Evolutionary conservation across 2,329 filamentous ascomycete species (phyloP), one percentile per base, ranked within the genome.

Genomic region (Fusarium scirpi): DNA sequence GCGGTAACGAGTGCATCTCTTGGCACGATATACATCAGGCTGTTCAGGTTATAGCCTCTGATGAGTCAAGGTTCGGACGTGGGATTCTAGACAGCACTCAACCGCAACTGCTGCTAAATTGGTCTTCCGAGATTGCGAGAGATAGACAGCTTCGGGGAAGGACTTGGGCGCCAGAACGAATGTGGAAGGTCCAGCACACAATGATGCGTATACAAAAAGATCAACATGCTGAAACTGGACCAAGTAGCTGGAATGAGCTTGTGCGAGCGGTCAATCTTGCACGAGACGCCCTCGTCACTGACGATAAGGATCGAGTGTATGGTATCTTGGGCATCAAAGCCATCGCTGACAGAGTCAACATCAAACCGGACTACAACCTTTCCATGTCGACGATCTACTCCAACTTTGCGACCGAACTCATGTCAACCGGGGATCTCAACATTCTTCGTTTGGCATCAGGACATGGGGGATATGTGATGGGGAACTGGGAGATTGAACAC

Each of bases 221-320:
- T 6, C 43, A 64, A 0, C 3, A 15, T 3, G 2, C 5, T 10
- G 32, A 18, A 18, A 5, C 2, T 10, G 9, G n/a, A 0, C n/a
- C 6, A 25, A 30, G 11, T 5, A 6, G 34, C 3, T 64, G 61
- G 61, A 25, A 15, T 4, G 11, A 13, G 3, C 45, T 62, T 4
- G 30, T 27, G 1, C 22, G 13, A 8, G 61, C 44, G 8, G 18
- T 64, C 6, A 48, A 8, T 3, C 43, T 64, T 3, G 48, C 15
- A 2, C 34, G 49, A 12, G 48, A 55, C n/a, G 25, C 61, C 2
- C 10, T 13, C 2, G 40, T 65, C 2, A 51, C 62, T 1, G 45
- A 65, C 8, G 62, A 62, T 4, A 65, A n/a, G 10, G 58, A 65
- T 5, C 45, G 58, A 12, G 62, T 62, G 3, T 65, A 62, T 15